Conservation (phyloP, 495 filamentous ascomycete genomes). For the Podospora tetraspora region DNA sequence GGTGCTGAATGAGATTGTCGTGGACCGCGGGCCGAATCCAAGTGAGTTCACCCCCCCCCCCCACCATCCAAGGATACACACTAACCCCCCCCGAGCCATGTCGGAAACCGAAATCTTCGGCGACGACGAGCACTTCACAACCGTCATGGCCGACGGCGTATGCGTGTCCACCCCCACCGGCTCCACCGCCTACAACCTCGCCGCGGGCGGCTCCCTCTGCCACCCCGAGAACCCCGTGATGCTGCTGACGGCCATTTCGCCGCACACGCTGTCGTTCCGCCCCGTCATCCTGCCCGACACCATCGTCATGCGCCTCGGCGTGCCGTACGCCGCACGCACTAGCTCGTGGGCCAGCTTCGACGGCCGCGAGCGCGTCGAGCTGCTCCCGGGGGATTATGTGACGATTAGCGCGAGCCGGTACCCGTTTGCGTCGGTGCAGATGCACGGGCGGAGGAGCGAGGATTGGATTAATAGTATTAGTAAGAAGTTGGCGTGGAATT, state of each 20-base stretch:
- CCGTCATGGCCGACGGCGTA: conserved; percentile 78
- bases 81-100: conserved; percentile 55
- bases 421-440: conserved; percentile 86
- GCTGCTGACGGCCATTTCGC: conserved; percentile 90
- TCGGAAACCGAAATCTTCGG: conserved; percentile 86
- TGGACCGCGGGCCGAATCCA: conserved; percentile 86
- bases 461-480: conserved; percentile 93
- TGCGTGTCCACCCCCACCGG: conserved; percentile 91
- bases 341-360: conserved; percentile 97
- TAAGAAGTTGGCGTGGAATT: conserved; percentile 92
- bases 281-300: conserved; percentile 95
- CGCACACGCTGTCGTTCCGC: conserved; percentile 91
- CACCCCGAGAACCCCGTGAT: conserved; percentile 98
- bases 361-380: conserved; percentile 81
- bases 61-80: background rate
- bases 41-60: conserved; percentile 46
- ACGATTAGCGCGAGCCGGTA: conserved; percentile 89
- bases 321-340: conserved; percentile 86
- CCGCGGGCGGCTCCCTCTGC: conserved; percentile 88
- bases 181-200: conserved; percentile 95
- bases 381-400: conserved; percentile 88
- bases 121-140: conserved; percentile 91
- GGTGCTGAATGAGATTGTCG: conserved; percentile 88
- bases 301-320: conserved; percentile 83
- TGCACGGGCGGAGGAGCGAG: conserved; percentile 65